These are phyloP conservation scores for Ogataea saltuana DNA, from an alignment of 805 yeast species.

Conservation along the genomic window DNA sequence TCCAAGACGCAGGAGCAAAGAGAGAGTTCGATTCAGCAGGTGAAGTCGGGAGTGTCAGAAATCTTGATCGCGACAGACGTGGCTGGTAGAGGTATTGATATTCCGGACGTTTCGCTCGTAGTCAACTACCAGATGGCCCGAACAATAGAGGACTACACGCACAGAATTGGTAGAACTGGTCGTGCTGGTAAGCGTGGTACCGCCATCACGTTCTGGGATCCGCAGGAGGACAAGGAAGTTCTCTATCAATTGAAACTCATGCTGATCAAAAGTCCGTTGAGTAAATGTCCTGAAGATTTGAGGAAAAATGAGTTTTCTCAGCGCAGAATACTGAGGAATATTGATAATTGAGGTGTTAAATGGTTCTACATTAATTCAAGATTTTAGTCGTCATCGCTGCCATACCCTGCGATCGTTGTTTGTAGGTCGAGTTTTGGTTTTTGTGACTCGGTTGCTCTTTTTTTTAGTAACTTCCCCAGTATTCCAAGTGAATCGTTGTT, in stretches of 20 bases:
- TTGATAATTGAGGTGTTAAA: conserved; percentile 20
- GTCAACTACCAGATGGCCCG: conserved; percentile 83
- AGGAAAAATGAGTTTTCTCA: conserved; percentile 24
- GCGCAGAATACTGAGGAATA: conserved; percentile 15
- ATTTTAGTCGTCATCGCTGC: conserved; percentile 16
- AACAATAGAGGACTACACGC: conserved; percentile 80
- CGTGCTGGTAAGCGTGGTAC: conserved; percentile 85
- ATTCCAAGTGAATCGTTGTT: conserved; percentile 5
- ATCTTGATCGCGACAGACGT: conserved; percentile 89
- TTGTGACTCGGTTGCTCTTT: not conserved
- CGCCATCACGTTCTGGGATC: conserved; percentile 70
- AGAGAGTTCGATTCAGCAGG: conserved; percentile 67
- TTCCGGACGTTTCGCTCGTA: conserved; percentile 83
- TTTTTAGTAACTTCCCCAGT: not conserved
- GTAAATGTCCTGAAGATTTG: conserved; percentile 44
- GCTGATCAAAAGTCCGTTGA: conserved; percentile 42
- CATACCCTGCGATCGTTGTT: conserved; percentile 13
- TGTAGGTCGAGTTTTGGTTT: not conserved
- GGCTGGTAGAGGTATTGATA: conserved; percentile 94
- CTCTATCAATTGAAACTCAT: conserved; percentile 53
- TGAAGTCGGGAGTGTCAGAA: conserved; percentile 56
- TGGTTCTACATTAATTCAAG: no score
- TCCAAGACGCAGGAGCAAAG: conserved; percentile 82
- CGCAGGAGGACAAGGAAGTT: conserved; percentile 49
- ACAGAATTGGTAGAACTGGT: conserved; percentile 95